phyloP scores from a whole-genome alignment of 345 rosid genomes.

The Triadica sebifera region DNA sequence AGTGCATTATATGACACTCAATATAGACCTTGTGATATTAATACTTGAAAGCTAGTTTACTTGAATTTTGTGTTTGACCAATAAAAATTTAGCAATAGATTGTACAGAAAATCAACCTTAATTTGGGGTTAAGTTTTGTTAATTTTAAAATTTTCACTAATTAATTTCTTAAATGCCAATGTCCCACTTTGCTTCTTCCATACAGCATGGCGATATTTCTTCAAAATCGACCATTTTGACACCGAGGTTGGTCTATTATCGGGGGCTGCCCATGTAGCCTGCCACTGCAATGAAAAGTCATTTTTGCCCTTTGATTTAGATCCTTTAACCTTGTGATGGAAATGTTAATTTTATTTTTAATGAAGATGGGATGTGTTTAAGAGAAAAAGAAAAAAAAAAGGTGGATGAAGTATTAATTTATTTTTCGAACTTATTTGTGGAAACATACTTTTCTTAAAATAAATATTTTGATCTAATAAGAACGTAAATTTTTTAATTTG shows the following conservation, averaged over 20 bases:
- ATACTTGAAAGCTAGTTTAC: conserved; percentile 22
- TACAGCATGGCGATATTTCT: conserved; percentile 20
- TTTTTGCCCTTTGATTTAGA: not conserved
- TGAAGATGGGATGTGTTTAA: too few relatives aligned
- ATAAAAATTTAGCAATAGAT: conserved; percentile 2
- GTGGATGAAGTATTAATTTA: too few relatives aligned
- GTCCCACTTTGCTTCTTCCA: conserved; percentile 29
- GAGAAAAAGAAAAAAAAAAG: too few relatives aligned
- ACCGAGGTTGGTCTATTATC: not conserved
- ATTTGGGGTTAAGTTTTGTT: conserved; percentile 14
- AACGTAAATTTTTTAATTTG: too few relatives aligned
- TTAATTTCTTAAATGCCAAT: not conserved
- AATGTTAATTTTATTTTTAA: too few relatives aligned
- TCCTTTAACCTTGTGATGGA: not conserved
- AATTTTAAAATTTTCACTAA: not conserved
- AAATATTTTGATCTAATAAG: too few relatives aligned
- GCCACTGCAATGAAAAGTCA: not conserved
- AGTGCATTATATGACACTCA: not conserved
- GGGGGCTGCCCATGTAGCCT: too few relatives aligned
- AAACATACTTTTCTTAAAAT: too few relatives aligned
- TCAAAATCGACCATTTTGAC: conserved; percentile 11
- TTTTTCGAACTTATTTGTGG: too few relatives aligned
- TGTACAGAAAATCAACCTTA: conserved; percentile 8
- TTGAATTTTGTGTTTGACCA: not conserved
- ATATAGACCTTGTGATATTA: conserved; percentile 6